phyloP scores from a whole-genome alignment of 441 rosid species.

The Gossypium schwendimanii region DNA sequence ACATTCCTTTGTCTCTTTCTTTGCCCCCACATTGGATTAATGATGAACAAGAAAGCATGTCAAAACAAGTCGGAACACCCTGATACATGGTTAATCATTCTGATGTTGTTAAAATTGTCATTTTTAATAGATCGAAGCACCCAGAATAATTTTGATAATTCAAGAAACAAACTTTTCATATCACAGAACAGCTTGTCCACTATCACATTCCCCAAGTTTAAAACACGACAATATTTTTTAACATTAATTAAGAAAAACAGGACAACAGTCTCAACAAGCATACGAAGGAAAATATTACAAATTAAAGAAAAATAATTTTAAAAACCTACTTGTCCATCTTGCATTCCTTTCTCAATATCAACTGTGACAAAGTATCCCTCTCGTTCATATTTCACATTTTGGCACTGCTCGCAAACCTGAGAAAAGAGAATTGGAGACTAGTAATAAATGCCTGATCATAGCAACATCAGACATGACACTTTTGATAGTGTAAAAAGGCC shows the following conservation, averaged over 20 bases:
- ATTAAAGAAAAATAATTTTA: not conserved
- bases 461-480: not conserved
- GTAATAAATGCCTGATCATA: not conserved
- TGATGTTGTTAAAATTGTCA: not conserved
- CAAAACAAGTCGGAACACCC: not conserved
- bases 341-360: slow-evolving; percentile 97
- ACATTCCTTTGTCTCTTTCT: not conserved
- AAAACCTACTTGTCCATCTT: slow-evolving; percentile 82
- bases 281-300: not conserved
- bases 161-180: not conserved
- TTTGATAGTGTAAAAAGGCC: not conserved
- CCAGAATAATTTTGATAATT: not conserved
- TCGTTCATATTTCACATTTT: slow-evolving; percentile 72
- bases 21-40: not conserved
- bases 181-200: not conserved
- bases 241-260: not conserved
- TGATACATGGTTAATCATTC: not conserved
- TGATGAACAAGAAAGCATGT: not conserved
- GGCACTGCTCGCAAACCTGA: slow-evolving; percentile 94
- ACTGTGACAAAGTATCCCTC: slow-evolving; percentile 82
- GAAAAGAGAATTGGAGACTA: slow-evolving; percentile 11
- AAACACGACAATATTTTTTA: not conserved
- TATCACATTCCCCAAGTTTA: not conserved
- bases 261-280: not conserved
- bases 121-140: not conserved